These are phyloP conservation scores for Debaryomycetaceae sp. DNA, from an alignment of 1,139 yeast genomes.

Conservation along the genomic window DNA sequence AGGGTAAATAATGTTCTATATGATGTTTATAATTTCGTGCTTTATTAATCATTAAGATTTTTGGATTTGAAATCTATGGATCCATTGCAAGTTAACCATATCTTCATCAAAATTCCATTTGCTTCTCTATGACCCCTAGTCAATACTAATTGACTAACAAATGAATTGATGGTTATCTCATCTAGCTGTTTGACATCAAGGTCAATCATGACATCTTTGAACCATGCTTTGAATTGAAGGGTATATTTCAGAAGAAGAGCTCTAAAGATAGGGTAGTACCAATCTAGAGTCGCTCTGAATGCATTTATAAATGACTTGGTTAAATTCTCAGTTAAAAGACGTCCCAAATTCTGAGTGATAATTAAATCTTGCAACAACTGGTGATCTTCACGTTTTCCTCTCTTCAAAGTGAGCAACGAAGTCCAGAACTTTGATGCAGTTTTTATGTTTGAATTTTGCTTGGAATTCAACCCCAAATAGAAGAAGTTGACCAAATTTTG, in stretches of 20 bases:
- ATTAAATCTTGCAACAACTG: conserved; percentile 30
- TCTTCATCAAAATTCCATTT: conserved; percentile 52
- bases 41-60: conserved; percentile 2
- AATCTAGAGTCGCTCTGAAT: conserved; percentile 61
- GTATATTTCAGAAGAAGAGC: conserved; percentile 52
- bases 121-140: conserved; percentile 67
- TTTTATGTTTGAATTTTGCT: conserved; percentile 64
- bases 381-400: conserved; percentile 50
- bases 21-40: conserved; percentile 1
- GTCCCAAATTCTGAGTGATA: conserved; percentile 36
- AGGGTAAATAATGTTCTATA: conserved; percentile 11
- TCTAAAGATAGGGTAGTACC: conserved; percentile 54
- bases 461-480: conserved; percentile 45
- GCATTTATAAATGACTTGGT: conserved; percentile 39
- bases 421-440: conserved; percentile 68
- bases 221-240: conserved; percentile 45
- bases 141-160: conserved; percentile 29
- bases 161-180: conserved; percentile 45
- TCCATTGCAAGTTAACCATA: conserved; percentile 60
- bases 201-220: conserved; percentile 27
- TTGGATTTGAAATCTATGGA: conserved; percentile 37
- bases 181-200: conserved; percentile 19
- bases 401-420: conserved; percentile 48
- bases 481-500: conserved; percentile 37
- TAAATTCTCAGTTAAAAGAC: conserved; percentile 25